Evolutionary conservation across 2,329 filamentous ascomycete species (phyloP), one percentile per base, ranked within the genome.

Genomic region (Neopestalotiopsis clavispora): DNA sequence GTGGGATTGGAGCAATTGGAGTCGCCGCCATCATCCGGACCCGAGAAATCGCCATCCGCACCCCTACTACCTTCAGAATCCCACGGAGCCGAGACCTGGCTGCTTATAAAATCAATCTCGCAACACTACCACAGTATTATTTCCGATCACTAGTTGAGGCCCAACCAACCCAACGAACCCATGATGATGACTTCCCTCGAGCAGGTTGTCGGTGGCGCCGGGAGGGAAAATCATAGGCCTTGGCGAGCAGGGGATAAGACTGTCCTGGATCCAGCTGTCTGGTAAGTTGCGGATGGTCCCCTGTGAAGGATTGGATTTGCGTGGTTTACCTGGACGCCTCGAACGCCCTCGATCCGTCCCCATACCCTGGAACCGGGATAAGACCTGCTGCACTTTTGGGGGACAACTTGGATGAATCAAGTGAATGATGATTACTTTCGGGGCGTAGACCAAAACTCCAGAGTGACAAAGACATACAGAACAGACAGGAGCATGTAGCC

Each of bases 201-300:
- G 23, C 23, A 28, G 23, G 23, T 28, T 3, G 23, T 13, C 58
- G 42, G 42, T 45, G 42, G 42, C 42, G 42, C 42, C 42, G 42
- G 12, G 5, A 17, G 34, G 30, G 23, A 28, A 32, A 12, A 61
- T n/a, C 58, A 23, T 61, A 12, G 56, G 23, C 23, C 28, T 30
- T 23, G 58, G 58, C 58, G 23, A 61, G 58, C 20, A n/a, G 30
- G 30, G 23, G 23, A 23, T 32, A 13, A 5, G 58, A 58, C 56
- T 28, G 42, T 45, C 28, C 14, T 61, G 30, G 12, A 61, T 61
- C 58, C 58, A 61, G 30, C 58, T 30, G 58, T 30, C 58, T 61
- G 58, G 58, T 61, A 32, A 32, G 30, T n/a, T 34, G 58, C 58
- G 58, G 58, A 61, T 61, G 28, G 30, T 61, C 58, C 58, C 58